phyloP scores from a whole-genome alignment of 2,329 filamentous ascomycete genomes.

The Myotisia sp. region DNA sequence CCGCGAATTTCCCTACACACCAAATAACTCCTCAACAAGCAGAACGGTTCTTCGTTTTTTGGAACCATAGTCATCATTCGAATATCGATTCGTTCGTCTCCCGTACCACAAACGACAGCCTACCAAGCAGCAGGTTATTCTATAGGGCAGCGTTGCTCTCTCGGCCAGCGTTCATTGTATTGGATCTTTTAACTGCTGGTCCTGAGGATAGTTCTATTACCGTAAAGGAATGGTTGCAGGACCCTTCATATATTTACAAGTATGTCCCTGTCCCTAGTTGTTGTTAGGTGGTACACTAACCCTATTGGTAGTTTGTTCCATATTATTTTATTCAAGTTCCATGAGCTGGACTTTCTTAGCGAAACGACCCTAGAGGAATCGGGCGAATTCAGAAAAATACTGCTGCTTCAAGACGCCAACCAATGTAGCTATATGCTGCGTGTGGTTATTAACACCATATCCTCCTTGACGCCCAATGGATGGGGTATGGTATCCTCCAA shows the following conservation, averaged over 20 bases:
- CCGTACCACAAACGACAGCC: constrained; percentile 7
- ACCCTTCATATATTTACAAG: constrained; percentile 38
- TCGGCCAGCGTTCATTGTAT: constrained; percentile 63
- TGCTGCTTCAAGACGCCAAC: constrained; percentile 49
- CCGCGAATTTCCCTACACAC: constrained; percentile 15
- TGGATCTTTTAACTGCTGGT: constrained; percentile 64
- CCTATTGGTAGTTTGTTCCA: constrained; percentile 22
- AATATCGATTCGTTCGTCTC: constrained; percentile 22
- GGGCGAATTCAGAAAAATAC: constrained; percentile 33
- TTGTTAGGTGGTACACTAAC: not conserved
- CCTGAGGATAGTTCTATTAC: constrained; percentile 61
- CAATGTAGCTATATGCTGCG: constrained; percentile 66
- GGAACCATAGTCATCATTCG: constrained; percentile 30
- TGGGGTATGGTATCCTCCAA: constrained; percentile 59
- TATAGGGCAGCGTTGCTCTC: constrained; percentile 51
- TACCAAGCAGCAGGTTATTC: constrained; percentile 18
- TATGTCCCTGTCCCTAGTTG: constrained; percentile 23
- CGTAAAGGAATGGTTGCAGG: constrained; percentile 65
- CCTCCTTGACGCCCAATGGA: constrained; percentile 51
- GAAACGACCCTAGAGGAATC: constrained; percentile 8
- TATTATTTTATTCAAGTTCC: constrained; percentile 23
- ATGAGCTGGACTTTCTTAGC: constrained; percentile 14
- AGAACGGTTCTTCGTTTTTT: constrained; percentile 29
- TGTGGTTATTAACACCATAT: constrained; percentile 58
- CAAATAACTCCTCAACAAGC: constrained; percentile 23